Evolutionary conservation across 78 protist species (phyloP).

Genomic region (Anaeramoeba ignava): DNA sequence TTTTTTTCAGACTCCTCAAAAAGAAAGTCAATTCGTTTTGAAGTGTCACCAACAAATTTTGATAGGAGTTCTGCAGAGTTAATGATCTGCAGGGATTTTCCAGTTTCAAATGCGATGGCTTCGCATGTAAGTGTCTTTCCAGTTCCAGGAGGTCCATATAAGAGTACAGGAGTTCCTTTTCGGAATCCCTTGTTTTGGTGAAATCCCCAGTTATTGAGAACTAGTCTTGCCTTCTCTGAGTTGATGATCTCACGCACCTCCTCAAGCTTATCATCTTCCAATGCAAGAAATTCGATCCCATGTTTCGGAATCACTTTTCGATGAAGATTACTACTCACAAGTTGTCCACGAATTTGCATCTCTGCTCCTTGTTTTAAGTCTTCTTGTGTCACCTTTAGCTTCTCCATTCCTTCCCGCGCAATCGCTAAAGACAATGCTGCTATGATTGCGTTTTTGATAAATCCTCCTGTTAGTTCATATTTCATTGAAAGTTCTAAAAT

Average conservation of each 20-base stretch:
- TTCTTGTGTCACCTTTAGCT: conserved; percentile 3
- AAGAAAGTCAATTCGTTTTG: conserved; percentile 24
- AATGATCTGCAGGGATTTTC: conserved; percentile 21
- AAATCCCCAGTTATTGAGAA: conserved; percentile 50
- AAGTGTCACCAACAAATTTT: conserved; percentile 30
- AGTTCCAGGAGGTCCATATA: conserved; percentile 40
- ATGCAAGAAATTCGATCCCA: conserved; percentile 29
- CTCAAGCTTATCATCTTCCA: not conserved
- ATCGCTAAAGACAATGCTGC: conserved; percentile 43
- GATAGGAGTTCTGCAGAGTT: conserved; percentile 23
- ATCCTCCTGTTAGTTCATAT: conserved; percentile 54
- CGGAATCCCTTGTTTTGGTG: conserved; percentile 12
- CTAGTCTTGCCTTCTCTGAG: conserved; percentile 33
- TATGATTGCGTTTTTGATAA: conserved; percentile 51
- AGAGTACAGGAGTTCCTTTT: conserved; percentile 23
- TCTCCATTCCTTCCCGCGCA: conserved; percentile 23
- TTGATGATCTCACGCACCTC: conserved; percentile 25
- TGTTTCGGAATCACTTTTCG: conserved; percentile 28
- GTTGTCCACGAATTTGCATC: conserved; percentile 30
- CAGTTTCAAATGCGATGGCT: conserved; percentile 43
- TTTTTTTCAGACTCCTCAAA: conserved; percentile 27
- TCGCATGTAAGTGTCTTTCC: conserved; percentile 45
- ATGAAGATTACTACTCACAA: conserved; percentile 25
- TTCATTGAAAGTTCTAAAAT: conserved; percentile 23
- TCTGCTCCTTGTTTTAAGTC: conserved; percentile 40